Base-by-base conservation (phyloP, 495 filamentous ascomycete genomes). In the Tuber borchii region DNA sequence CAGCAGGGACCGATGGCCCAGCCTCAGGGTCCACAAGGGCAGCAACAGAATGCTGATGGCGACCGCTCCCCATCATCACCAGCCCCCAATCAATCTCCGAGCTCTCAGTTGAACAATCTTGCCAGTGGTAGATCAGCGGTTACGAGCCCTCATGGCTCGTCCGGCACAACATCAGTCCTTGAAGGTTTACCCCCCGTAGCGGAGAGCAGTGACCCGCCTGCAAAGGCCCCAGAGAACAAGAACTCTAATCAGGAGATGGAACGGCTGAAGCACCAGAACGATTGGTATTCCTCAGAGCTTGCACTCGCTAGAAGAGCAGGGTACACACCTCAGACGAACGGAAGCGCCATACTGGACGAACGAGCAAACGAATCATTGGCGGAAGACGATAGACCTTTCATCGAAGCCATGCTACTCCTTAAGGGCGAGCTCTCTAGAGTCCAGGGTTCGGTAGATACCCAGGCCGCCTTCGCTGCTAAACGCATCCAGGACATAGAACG, bases 271-370 rank as follows among this genome's bases (percentile, higher is more conserved):
- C 93, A 90, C 78, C 90, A 91, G 39, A 98, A 97, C 83, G 94
- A 95, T 1, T 99, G 95, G 95, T 97, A 95, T 84, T 93, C 93
- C 10, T 97, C 95, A 2, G 95, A 99, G 84, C 85, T 99, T 43
- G 93, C 95, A 22, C 84, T 98, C 74, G 95, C 95, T 5, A 89
- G 91, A 70, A 94, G 96, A 84, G 90, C 92, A 16, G 95, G 95
- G 12, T 98, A 97, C 82, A 87, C 88, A 14, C 89, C 92, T 20
- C 93, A 89, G 79, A 83, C 90, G 1, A 90, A 92, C 19, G 88
- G 90, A 69, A 93, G 87, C 80, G 91, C 93, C 39, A 87, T 89
- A 1, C 85, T 97, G 65, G 94, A 98, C 75, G 90, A 92, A 74
- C 89, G 90, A 71, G 88, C 87, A 12, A 87, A 89, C 6, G 93